These are phyloP conservation scores for Neopestalotiopsis sp. DNA, from an alignment of 2,329 filamentous ascomycete genomes.

Conservation along the genomic window DNA sequence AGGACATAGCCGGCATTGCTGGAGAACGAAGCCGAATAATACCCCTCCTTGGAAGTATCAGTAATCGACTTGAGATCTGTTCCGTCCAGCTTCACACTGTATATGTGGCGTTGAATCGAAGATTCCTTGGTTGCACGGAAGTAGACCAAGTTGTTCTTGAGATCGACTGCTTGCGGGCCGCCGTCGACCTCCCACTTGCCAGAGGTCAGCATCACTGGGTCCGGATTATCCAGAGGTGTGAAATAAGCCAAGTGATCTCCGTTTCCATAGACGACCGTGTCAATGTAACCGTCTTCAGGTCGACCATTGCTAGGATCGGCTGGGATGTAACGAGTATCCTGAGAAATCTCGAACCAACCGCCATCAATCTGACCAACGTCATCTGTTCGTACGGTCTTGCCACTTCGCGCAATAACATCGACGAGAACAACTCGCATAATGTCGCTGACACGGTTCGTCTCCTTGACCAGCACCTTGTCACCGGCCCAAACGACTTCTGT, in stretches of 20 bases:
- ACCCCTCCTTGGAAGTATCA: slow-evolving; percentile 74
- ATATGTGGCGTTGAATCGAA: slow-evolving; percentile 89
- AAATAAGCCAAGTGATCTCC: slow-evolving; percentile 95
- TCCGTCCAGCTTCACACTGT: slow-evolving; percentile 86
- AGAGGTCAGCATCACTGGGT: slow-evolving; percentile 85
- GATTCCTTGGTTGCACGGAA: slow-evolving; percentile 87
- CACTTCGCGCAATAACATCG: slow-evolving; percentile 75
- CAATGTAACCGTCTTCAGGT: slow-evolving; percentile 86
- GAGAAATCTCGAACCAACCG: slow-evolving; percentile 95
- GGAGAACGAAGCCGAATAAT: slow-evolving; percentile 86
- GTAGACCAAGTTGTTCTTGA: slow-evolving; percentile 87
- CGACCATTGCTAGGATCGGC: slow-evolving; percentile 80
- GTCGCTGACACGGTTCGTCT: slow-evolving; percentile 94
- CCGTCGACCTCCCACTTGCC: slow-evolving; percentile 92
- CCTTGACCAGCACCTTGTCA: slow-evolving; percentile 81
- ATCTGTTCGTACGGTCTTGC: slow-evolving; percentile 78
- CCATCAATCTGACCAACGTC: slow-evolving; percentile 88
- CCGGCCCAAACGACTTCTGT: slow-evolving; percentile 94
- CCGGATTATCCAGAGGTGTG: slow-evolving; percentile 79
- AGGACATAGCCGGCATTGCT: slow-evolving; percentile 80
- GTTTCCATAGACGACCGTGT: slow-evolving; percentile 84
- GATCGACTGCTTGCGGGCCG: slow-evolving; percentile 83
- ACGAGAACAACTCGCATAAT: slow-evolving; percentile 86
- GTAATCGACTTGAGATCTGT: slow-evolving; percentile 76
- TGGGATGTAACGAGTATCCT: slow-evolving; percentile 85